Conservation (phyloP, 2,329 filamentous ascomycete species). For the Lanzia echinophila region DNA sequence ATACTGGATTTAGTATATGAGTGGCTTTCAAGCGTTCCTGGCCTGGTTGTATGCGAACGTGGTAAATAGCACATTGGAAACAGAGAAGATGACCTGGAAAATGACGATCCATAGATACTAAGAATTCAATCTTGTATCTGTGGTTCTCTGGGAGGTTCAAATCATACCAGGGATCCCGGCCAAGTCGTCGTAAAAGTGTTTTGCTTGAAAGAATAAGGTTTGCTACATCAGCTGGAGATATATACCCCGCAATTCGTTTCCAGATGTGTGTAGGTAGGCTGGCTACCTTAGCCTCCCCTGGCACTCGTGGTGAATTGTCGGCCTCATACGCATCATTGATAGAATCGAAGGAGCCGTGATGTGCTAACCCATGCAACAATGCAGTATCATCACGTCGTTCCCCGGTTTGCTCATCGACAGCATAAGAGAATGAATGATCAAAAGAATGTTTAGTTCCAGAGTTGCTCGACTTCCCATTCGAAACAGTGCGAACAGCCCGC, state of each 20-base stretch:
- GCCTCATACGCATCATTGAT: conserved; percentile 11
- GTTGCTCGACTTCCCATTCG: background rate
- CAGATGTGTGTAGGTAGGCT: conserved; percentile 41
- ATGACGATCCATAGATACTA: conserved; percentile 42
- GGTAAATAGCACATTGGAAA: conserved; percentile 49
- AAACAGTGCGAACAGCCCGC: background rate
- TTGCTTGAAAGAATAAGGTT: conserved; percentile 43
- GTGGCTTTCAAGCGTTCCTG: conserved; percentile 47
- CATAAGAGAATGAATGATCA: background rate
- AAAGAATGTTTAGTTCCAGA: background rate
- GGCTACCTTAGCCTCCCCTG: conserved; percentile 38
- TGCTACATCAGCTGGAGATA: conserved; percentile 41
- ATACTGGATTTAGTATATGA: conserved; percentile 49
- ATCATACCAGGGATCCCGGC: conserved; percentile 33
- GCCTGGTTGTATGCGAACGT: conserved; percentile 46
- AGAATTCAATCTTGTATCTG: conserved; percentile 42
- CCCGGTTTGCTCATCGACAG: conserved; percentile 26
- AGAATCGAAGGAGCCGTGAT: conserved; percentile 25
- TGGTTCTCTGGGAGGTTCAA: conserved; percentile 39
- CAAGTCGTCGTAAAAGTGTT: conserved; percentile 38
- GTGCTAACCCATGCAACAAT: conserved; percentile 27
- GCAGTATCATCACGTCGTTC: conserved; percentile 29
- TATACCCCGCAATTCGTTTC: conserved; percentile 35
- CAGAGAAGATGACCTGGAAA: conserved; percentile 53
- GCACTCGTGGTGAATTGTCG: conserved; percentile 15